These are phyloP conservation scores for Talaromyces verruculosus DNA, from an alignment of 2,329 filamentous ascomycete species.

Conservation along the genomic window DNA sequence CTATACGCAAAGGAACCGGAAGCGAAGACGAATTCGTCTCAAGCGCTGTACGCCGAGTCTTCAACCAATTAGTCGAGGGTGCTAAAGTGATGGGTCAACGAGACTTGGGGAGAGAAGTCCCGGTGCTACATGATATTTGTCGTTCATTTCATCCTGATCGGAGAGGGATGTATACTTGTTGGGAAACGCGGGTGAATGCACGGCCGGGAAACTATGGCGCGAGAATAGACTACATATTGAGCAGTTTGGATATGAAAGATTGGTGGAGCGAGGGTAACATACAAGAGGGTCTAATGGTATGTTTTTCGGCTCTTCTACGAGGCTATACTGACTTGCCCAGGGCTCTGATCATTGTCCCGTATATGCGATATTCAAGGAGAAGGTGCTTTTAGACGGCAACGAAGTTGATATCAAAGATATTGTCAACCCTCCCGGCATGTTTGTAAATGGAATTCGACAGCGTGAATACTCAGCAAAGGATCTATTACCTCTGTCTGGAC, in stretches of 20 bases:
- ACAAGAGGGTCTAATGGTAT: conserved; percentile 78
- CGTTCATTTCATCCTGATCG: conserved; percentile 77
- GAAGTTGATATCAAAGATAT: conserved; percentile 64
- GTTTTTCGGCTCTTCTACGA: not conserved
- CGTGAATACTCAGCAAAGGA: conserved; percentile 66
- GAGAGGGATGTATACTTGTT: conserved; percentile 92
- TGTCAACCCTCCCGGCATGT: conserved; percentile 74
- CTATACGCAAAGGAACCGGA: conserved; percentile 67
- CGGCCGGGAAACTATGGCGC: conserved; percentile 91
- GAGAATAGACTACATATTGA: conserved; percentile 90
- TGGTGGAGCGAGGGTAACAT: conserved; percentile 85
- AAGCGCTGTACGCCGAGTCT: conserved; percentile 68
- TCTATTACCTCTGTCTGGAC: conserved; percentile 72
- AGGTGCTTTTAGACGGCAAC: conserved; percentile 53
- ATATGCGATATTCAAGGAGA: conserved; percentile 70
- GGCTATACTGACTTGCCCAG: conserved; percentile 32
- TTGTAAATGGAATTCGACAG: conserved; percentile 64
- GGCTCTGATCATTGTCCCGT: conserved; percentile 97
- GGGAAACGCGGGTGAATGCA: conserved; percentile 94
- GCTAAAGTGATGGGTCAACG: conserved; percentile 65
- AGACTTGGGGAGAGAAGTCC: conserved; percentile 67
- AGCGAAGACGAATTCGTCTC: conserved; percentile 71
- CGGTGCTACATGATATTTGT: conserved; percentile 80
- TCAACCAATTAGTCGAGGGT: conserved; percentile 80
- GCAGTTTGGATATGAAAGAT: conserved; percentile 71